Conservation (phyloP, 495 filamentous ascomycete species). For the Beverwykella pulmonaria region DNA sequence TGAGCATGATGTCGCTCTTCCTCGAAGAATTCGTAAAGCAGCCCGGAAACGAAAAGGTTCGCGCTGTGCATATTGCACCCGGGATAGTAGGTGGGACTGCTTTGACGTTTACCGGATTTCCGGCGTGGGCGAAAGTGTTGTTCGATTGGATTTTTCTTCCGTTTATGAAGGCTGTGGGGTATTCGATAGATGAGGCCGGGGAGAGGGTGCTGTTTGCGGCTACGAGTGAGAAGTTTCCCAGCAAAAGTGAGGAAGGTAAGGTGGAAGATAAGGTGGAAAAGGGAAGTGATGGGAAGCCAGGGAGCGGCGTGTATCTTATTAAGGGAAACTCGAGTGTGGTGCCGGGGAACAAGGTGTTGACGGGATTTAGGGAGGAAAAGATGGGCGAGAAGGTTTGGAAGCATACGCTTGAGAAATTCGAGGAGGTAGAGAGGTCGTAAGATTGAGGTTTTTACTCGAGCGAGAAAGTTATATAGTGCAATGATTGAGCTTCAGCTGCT, state of each 20-base stretch:
- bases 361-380: slow-evolving; percentile 2
- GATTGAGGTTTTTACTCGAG: no score
- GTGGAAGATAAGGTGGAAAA: slow-evolving; percentile 11
- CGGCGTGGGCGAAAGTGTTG: not conserved
- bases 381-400: slow-evolving; percentile 18
- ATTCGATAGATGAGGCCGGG: slow-evolving; percentile 19
- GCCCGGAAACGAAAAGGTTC: slow-evolving; percentile 27
- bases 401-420: slow-evolving; percentile 21
- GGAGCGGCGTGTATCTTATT: slow-evolving; percentile 16
- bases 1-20: slow-evolving; percentile 33
- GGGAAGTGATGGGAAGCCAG: slow-evolving; percentile 9
- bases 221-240: slow-evolving; percentile 13
- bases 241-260: not conserved
- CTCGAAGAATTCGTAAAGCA: slow-evolving; percentile 30
- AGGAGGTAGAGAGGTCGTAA: slow-evolving; percentile 13
- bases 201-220: slow-evolving; percentile 34
- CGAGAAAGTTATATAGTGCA: no score
- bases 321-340: slow-evolving; percentile 15
- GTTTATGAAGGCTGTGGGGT: slow-evolving; percentile 16
- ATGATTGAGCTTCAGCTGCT: no score
- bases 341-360: slow-evolving; percentile 21
- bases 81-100: slow-evolving; percentile 33
- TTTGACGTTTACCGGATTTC: slow-evolving; percentile 10
- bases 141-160: slow-evolving; percentile 27
- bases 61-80: slow-evolving; percentile 33